Evolutionary conservation across 1,284 basidiomycete species (phyloP), one percentile per base, ranked within the genome.

Genomic region (Mycocalia duriaeana): DNA sequence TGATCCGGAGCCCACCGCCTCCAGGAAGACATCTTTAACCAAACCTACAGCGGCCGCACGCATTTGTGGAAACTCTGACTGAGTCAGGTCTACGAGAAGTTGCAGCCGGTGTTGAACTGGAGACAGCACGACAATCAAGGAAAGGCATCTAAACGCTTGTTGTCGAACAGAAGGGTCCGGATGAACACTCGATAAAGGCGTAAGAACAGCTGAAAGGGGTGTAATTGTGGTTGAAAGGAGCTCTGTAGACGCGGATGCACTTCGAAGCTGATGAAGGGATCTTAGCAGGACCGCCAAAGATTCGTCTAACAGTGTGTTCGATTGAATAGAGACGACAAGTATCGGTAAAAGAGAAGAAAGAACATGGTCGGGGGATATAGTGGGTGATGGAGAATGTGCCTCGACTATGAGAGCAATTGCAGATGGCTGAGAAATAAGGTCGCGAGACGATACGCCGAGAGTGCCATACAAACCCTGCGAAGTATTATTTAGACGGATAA

Each of bases 31-130:
- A 46, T 87, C 83, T 59, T 83, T 86, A 2, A 86, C 69, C 4
- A 89, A 66, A 0, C 81, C 80, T 2, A 89, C 69, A 0, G 81
- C 75, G 0, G 85, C 82, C 0, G 79, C 75, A 7, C 79, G 72
- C 72, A 89, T 82, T 55, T 82, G 81, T 0, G 79, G 79, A 41
- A 76, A 75, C 14, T 73, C 64, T 6, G 60, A 59, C 6, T 67
- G 66, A 2, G 75, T 69, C 11, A 86, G 68, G 20, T 78, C 78
- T 5, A 67, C 61, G 3, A 89, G 68, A 6, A 82, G 63, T 25
- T 76, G 70, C 20, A 86, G 65, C 3, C 76, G 75, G 1, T 79
- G 53, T 28, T 65, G 57, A 0, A 77, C 60, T 1, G 77, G 74
- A 2, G 75, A 64, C 2, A 71, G 65, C 1, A 69, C 61, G 14